Conservation (phyloP, 768 basidiomycete genomes). For the Pluteus cervinus region DNA sequence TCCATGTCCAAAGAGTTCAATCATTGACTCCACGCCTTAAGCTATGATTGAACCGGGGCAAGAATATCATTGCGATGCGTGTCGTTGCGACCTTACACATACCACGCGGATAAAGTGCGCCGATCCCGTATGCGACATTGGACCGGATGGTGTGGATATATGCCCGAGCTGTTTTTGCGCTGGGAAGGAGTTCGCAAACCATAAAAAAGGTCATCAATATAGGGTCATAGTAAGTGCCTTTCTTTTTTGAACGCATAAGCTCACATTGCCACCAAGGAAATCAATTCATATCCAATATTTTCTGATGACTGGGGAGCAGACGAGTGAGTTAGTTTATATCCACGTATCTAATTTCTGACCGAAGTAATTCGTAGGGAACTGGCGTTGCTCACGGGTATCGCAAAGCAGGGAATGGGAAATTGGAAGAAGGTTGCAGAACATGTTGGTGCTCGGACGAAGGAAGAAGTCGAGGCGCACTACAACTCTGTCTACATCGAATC, state of each 20-base stretch:
- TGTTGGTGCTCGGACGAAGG: constrained; percentile 88
- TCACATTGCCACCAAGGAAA: constrained; percentile 53
- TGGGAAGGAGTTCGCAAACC: constrained; percentile 83
- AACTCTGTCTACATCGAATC: constrained; percentile 74
- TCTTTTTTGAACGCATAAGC: neutral
- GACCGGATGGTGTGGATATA: constrained; percentile 79
- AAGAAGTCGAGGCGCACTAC: constrained; percentile 92
- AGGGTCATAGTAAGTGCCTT: constrained; percentile 70
- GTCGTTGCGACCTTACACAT: constrained; percentile 86
- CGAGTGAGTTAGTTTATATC: constrained; percentile 54
- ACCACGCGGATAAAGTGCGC: constrained; percentile 97
- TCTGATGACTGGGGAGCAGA: constrained; percentile 96
- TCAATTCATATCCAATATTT: constrained; percentile 96
- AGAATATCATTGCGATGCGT: constrained; percentile 80
- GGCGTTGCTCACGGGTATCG: constrained; percentile 81
- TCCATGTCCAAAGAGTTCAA: constrained; percentile 1
- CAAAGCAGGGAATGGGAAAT: constrained; percentile 86
- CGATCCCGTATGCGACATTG: constrained; percentile 52
- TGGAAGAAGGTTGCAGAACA: constrained; percentile 97
- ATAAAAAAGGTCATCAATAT: constrained; percentile 84
- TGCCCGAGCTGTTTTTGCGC: constrained; percentile 91
- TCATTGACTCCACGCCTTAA: constrained; percentile 17
- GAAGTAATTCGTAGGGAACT: constrained; percentile 58
- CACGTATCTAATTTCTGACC: neutral
- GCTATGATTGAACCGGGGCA: constrained; percentile 78